These are phyloP conservation scores for Liriodendron chinense DNA, from an alignment of 164 flowering plant genomes.

Conservation along the genomic window DNA sequence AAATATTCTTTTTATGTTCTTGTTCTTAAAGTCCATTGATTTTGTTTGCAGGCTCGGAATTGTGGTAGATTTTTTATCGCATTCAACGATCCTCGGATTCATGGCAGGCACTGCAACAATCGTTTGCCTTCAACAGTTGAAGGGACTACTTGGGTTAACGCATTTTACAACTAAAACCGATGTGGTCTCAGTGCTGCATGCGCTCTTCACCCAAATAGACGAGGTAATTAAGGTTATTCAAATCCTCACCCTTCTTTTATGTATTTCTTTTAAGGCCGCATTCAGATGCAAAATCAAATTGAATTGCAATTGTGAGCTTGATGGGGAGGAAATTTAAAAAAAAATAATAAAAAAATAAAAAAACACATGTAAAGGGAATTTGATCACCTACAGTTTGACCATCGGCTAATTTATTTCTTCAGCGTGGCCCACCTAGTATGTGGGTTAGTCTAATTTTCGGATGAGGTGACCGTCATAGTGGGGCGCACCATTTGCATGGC, in stretches of 20 bases:
- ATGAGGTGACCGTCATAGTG: too few relatives aligned
- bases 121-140: slow-evolving; percentile 71
- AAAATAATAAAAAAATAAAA: too few relatives aligned
- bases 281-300: too few relatives aligned
- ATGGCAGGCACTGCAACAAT: slow-evolving; percentile 80
- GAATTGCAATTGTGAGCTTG: too few relatives aligned
- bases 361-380: not conserved
- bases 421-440: too few relatives aligned
- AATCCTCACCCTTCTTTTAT: not conserved
- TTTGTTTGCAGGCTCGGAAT: slow-evolving; percentile 57
- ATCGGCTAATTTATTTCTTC: too few relatives aligned
- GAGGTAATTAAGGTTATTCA: slow-evolving; percentile 35
- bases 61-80: slow-evolving; percentile 83
- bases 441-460: too few relatives aligned
- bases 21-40: too few relatives aligned
- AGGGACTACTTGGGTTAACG: slow-evolving; percentile 67
- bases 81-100: slow-evolving; percentile 77
- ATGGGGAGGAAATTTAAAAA: too few relatives aligned
- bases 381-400: not conserved
- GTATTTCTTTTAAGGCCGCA: too few relatives aligned
- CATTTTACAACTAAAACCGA: slow-evolving; percentile 71
- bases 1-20: too few relatives aligned
- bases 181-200: slow-evolving; percentile 44
- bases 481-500: too few relatives aligned
- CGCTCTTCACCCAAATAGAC: slow-evolving; percentile 38